These are phyloP conservation scores for Phytopythium oedochilum DNA, from an alignment of 352 stramenopile species.

Conservation along the genomic window DNA sequence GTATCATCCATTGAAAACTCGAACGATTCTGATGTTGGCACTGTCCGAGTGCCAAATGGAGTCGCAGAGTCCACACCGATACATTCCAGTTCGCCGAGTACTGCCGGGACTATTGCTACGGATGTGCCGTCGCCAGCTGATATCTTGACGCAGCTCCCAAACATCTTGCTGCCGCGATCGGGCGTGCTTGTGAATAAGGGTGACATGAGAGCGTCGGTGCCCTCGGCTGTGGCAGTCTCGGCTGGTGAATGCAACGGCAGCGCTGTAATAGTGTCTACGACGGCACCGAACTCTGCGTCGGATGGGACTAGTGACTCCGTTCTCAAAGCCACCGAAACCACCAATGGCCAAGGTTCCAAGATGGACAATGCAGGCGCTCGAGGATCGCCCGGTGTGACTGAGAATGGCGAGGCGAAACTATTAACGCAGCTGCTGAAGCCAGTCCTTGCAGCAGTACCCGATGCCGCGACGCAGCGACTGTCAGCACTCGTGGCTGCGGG, in stretches of 20 bases:
- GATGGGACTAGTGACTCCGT: neutral
- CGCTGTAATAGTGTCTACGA: neutral
- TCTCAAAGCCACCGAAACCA: neutral
- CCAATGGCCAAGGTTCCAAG: neutral
- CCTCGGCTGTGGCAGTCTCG: neutral
- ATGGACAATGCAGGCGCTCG: neutral
- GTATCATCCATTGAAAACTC: neutral
- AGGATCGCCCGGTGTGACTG: too few species aligned
- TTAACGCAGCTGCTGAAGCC: constrained; percentile 3
- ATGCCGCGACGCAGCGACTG: constrained; percentile 44
- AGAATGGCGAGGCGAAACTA: neutral
- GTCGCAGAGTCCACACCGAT: neutral
- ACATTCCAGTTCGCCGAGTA: neutral
- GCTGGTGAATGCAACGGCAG: neutral
- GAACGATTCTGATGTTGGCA: neutral
- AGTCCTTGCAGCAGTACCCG: constrained; percentile 23
- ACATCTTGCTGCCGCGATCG: constrained; percentile 40
- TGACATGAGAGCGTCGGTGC: neutral
- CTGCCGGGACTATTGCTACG: constrained; percentile 1
- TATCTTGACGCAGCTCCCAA: constrained; percentile 48
- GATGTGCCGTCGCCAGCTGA: constrained; percentile 14
- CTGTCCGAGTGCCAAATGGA: neutral
- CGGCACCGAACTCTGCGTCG: neutral
- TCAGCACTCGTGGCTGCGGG: constrained; percentile 53
- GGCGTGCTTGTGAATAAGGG: constrained; percentile 4